Percentiles rank a stretch among this genome's conserved stretches.
phyloP scores from a whole-genome alignment of 345 rosid genomes.

The Melaleuca quinquenervia region DNA sequence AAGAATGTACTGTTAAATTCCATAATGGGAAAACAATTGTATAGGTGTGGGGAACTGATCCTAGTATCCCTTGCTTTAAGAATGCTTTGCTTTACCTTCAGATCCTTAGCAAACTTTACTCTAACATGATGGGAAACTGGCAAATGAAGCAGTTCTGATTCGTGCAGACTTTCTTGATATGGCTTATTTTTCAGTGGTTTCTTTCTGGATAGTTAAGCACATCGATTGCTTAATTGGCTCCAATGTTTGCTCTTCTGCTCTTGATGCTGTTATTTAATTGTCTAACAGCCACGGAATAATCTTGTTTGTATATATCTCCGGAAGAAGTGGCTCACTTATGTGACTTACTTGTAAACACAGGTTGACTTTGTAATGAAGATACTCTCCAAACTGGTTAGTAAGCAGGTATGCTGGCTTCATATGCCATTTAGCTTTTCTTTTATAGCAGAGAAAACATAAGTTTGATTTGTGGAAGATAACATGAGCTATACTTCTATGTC shows the following conservation, averaged over 20 bases:
- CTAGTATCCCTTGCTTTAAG: background rate
- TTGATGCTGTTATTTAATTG: background rate
- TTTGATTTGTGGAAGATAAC: background rate
- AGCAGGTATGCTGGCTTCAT: slow-evolving; percentile 48
- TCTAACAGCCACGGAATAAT: background rate
- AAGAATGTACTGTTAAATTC: background rate
- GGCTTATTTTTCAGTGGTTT: background rate
- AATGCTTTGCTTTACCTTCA: background rate
- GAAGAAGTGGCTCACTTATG: background rate
- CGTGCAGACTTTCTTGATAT: background rate
- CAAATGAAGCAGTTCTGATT: background rate
- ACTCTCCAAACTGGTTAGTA: slow-evolving; percentile 79
- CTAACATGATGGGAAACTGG: background rate
- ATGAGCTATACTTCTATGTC: background rate
- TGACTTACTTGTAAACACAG: slow-evolving; percentile 12
- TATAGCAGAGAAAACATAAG: background rate
- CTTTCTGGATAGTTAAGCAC: background rate
- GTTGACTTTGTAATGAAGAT: slow-evolving; percentile 97
- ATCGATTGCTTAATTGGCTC: background rate
- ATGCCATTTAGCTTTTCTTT: background rate
- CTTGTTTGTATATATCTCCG: background rate
- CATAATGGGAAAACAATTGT: background rate
- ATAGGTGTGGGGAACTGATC: background rate
- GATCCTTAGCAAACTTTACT: background rate
- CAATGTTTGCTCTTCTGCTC: background rate